Conservation (phyloP, 2,329 filamentous ascomycete genomes). For the Neurospora crassa region DNA sequence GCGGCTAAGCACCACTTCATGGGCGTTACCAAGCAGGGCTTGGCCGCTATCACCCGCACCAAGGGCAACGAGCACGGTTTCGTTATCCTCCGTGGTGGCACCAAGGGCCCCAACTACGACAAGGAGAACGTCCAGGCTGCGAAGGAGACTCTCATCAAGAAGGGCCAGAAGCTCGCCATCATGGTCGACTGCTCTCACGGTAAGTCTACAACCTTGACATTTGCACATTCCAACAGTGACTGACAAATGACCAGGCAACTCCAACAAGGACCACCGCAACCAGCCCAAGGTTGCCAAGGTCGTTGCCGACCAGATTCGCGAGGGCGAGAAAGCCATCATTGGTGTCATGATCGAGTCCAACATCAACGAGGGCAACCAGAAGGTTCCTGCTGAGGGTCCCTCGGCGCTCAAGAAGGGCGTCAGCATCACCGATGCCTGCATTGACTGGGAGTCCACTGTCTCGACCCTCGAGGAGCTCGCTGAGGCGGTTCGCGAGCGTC, state of each 20-base stretch:
- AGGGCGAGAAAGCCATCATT: constrained; percentile 79
- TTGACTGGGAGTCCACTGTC: constrained; percentile 82
- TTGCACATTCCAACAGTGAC: not conserved
- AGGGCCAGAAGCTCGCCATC: constrained; percentile 78
- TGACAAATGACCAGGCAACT: constrained; percentile 58
- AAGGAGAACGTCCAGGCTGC: constrained; percentile 69
- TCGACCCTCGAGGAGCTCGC: constrained; percentile 77
- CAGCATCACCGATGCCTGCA: constrained; percentile 93
- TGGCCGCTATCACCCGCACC: constrained; percentile 90
- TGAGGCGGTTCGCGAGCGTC: constrained; percentile 67
- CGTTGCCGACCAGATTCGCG: constrained; percentile 75
- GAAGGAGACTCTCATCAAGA: constrained; percentile 69
- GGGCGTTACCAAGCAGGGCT: constrained; percentile 94
- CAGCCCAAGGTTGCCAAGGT: constrained; percentile 85
- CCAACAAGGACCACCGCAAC: constrained; percentile 93
- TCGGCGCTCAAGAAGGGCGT: constrained; percentile 75
- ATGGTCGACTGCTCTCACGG: constrained; percentile 99
- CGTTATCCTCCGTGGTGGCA: constrained; percentile 87
- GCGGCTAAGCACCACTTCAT: constrained; percentile 92
- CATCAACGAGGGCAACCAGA: constrained; percentile 83
- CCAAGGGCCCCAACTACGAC: constrained; percentile 89
- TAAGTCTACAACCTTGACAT: constrained; percentile 29
- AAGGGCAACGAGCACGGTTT: constrained; percentile 95
- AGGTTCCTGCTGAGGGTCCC: constrained; percentile 77
- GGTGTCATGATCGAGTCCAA: constrained; percentile 99